Evolutionary conservation across 371 early-diverging fungal genomes (phyloP).

Genomic region (Sporodiniella umbellata): DNA sequence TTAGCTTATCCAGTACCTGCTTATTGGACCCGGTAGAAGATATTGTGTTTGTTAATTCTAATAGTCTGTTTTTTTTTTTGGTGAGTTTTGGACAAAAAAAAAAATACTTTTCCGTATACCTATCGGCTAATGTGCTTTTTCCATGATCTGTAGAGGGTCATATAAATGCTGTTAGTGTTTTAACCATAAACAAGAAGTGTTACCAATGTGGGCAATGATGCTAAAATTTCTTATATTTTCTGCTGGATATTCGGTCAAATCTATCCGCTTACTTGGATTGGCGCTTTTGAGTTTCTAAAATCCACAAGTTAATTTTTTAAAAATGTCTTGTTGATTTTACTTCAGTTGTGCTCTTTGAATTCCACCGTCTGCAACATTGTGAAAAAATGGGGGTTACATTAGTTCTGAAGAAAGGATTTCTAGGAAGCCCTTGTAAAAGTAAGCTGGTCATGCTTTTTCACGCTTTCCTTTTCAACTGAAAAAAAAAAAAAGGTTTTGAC

Average conservation of each 20-base stretch:
- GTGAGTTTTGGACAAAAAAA: too few relatives aligned
- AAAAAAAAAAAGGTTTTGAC: background rate
- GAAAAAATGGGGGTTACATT: background rate
- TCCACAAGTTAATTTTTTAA: background rate
- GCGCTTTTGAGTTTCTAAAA: slow-evolving; percentile 45
- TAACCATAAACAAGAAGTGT: background rate
- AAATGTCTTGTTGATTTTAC: slow-evolving; percentile 5
- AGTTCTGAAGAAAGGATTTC: background rate
- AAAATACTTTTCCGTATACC: slow-evolving; percentile 38
- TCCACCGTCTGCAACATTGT: slow-evolving; percentile 13
- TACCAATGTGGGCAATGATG: slow-evolving; percentile 96
- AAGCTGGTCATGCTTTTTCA: background rate
- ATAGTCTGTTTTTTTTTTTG: too few relatives aligned
- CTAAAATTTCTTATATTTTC: slow-evolving; percentile 93
- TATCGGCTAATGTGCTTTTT: slow-evolving; percentile 93
- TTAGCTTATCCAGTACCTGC: slow-evolving; percentile 93
- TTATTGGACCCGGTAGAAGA: slow-evolving; percentile 66
- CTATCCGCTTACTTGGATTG: slow-evolving; percentile 36
- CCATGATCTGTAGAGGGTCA: slow-evolving; percentile 68
- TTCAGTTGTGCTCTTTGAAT: slow-evolving; percentile 31
- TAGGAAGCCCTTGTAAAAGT: background rate
- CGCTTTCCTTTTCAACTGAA: background rate
- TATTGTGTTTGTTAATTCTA: slow-evolving; percentile 84
- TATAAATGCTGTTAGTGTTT: background rate
- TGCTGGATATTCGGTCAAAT: slow-evolving; percentile 60